Base-by-base conservation (phyloP, 257 asterid genomes). In the Anisodus tanguticus region DNA sequence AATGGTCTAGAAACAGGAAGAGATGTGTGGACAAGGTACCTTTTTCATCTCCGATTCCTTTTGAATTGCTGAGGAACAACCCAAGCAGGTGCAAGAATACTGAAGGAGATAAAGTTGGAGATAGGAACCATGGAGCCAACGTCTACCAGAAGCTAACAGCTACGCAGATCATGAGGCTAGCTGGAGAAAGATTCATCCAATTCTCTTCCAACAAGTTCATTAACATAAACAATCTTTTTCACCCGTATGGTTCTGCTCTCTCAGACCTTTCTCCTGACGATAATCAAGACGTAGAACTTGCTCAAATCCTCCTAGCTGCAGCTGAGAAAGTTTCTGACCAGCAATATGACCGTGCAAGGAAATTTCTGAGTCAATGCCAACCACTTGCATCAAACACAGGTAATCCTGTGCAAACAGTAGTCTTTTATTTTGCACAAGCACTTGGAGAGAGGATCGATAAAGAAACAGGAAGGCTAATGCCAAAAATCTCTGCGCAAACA, bases 401-500 rank as follows among this genome's bases (percentile, higher is more conserved):
- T 49, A 89, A 88, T 16, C 86, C 93, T 0, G 87, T 88, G 1
- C 93, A 87, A 78, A 89, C 91, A 82, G 60, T 59, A 9, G 89
- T 86, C 26, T 86, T 83, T 67, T 89, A 90, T 82, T 90, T 90
- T 35, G 66, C 90, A 3, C 85, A 89, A 83, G 91, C 90, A 1
- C 91, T 90, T 57, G 19, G 11, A 37, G 88, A 81, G 86, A 89
- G 84, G 66, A 89, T 90, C 22, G 71, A 85, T 4, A 83, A 76
- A 16, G 88, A 89, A 82, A 87, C 82, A 54, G 83, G 89, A 66
- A 43, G 19, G 72, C 15, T 43, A 12, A 63, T 43, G 22, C 82
- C 55, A 19, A 54, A 53, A 37, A 45, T 15, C 35, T 22, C 41
- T 47, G 15, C 60, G 7, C 35, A 12, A 31, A 58, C 41, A 19